Evolutionary conservation across 352 stramenopile species (phyloP), one percentile per base, ranked within the genome.

Genomic region (Globisporangium okanoganense): DNA sequence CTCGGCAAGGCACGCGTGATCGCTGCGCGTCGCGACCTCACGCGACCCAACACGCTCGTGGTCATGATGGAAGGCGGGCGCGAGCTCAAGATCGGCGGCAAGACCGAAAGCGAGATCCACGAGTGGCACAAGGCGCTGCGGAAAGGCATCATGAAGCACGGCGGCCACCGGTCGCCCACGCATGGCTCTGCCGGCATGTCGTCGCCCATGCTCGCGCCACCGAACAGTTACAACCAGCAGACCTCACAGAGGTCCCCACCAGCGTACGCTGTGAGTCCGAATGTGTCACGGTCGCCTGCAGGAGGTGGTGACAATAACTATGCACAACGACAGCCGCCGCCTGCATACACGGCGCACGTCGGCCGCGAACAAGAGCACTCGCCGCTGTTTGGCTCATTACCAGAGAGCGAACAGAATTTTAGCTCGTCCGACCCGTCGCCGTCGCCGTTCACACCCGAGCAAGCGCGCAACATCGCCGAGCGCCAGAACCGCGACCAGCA

Each of bases 121-220:
- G 79, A 87, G 27, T 92, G 82, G 82, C 79, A 88, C 60, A 84
- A 85, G 56, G 78, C 77, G 20, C 64, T 92, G 22, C 68, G 70
- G 16, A 64, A 69, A 12, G 71, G 62, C 12, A 66, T 91, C 16
- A 57, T 82, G 61, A 60, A 82, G 50, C 47, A 67, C 12, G 69
- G 78, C 45, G 63, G 72, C 40, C 65, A 72, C 51, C 55, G 62
- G 8, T 71, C 67, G 49, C 72, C 65, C 13, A 57, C 67, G 8
- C 53, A 71, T 27, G 56, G 22, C 38, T 33, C 29, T 33, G 4
- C 31, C 49, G 29, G 27, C 6, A 7, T 62, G 31, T 24, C 45
- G 8, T 61, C 60, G 7, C 60, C 60, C 16, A 35, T 44, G 41
- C 12, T 25, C 25, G 35, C 44, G 2, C 44, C 51, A 25, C 38